A percentile compares a stretch with the other conserved stretches of the same genome.
These are phyloP conservation scores for Coniochaeta ligniaria DNA, from an alignment of 2,329 filamentous ascomycete species.

Conservation along the genomic window DNA sequence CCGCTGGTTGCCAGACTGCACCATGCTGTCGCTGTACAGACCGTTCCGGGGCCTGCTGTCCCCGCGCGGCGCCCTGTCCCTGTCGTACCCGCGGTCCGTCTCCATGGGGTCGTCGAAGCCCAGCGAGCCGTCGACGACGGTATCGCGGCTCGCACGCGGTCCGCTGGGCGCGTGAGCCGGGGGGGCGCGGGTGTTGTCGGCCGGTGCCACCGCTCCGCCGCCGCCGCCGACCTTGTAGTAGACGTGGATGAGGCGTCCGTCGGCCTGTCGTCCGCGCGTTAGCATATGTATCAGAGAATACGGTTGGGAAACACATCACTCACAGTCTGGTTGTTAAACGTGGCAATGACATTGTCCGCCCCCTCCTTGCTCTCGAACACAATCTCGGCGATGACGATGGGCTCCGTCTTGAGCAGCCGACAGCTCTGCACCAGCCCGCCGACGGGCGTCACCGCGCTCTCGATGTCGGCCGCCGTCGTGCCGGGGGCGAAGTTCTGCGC, in stretches of 20 bases:
- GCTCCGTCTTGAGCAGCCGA: constrained; percentile 57
- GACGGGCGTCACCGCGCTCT: constrained; percentile 72
- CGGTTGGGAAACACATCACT: too few species aligned
- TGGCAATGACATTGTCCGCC: constrained; percentile 66
- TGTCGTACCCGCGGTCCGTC: constrained; percentile 17
- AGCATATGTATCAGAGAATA: too few species aligned
- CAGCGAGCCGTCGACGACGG: constrained; percentile 44
- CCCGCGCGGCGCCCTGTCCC: neutral
- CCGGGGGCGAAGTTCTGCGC: constrained; percentile 78
- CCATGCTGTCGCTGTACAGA: constrained; percentile 43
- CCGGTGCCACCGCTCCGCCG: constrained; percentile 11
- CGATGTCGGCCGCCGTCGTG: constrained; percentile 75
- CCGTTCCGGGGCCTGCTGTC: constrained; percentile 11
- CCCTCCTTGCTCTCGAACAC: constrained; percentile 65
- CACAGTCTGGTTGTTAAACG: constrained; percentile 74
- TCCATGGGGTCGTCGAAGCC: constrained; percentile 43
- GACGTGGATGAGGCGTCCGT: constrained; percentile 66
- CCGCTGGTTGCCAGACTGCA: constrained; percentile 2
- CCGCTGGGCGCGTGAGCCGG: constrained; percentile 24
- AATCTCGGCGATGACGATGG: constrained; percentile 72
- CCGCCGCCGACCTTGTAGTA: constrained; percentile 54
- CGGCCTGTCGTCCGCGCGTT: constrained; percentile 40
- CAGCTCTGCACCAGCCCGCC: constrained; percentile 64
- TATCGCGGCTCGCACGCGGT: constrained; percentile 25
- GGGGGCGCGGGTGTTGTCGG: constrained; percentile 19